Percentiles rank a stretch among this genome's conserved stretches.
These are phyloP conservation scores for Solanum sitiens DNA, from an alignment of 257 asterid genomes.

Conservation along the genomic window DNA sequence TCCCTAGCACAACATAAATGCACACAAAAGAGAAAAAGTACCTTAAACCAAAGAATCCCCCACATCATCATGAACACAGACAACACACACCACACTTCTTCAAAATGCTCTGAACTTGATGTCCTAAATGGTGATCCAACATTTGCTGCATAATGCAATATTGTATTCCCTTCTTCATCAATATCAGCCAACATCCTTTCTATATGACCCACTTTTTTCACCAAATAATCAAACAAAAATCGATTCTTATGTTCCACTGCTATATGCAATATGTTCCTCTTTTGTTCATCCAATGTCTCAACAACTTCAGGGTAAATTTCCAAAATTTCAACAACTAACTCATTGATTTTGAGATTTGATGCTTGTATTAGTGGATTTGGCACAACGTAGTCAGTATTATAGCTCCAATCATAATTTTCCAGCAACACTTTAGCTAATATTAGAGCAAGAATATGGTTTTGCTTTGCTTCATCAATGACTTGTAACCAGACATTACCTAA, in stretches of 20 bases:
- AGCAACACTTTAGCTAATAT: neutral
- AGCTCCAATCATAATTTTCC: neutral
- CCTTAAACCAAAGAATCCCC: slow-evolving; percentile 6
- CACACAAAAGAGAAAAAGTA: neutral
- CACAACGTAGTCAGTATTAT: neutral
- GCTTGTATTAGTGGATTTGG: neutral
- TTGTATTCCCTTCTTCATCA: neutral
- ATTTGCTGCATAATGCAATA: slow-evolving; percentile 1
- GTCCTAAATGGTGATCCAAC: neutral
- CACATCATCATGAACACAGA: neutral
- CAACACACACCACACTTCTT: neutral
- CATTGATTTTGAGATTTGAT: neutral
- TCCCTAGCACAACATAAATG: neutral
- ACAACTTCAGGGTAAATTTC: neutral
- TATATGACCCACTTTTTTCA: neutral
- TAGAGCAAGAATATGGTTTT: neutral
- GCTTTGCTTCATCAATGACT: neutral
- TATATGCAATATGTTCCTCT: neutral
- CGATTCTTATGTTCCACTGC: neutral
- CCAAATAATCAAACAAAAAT: neutral
- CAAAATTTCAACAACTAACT: neutral
- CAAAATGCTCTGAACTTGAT: neutral
- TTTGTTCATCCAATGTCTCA: neutral
- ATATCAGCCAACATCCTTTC: neutral
- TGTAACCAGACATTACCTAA: neutral